Percentiles rank a stretch among this genome's conserved stretches.
phyloP scores from a whole-genome alignment of 768 basidiomycete genomes.

The Basidioascus undulatus region DNA sequence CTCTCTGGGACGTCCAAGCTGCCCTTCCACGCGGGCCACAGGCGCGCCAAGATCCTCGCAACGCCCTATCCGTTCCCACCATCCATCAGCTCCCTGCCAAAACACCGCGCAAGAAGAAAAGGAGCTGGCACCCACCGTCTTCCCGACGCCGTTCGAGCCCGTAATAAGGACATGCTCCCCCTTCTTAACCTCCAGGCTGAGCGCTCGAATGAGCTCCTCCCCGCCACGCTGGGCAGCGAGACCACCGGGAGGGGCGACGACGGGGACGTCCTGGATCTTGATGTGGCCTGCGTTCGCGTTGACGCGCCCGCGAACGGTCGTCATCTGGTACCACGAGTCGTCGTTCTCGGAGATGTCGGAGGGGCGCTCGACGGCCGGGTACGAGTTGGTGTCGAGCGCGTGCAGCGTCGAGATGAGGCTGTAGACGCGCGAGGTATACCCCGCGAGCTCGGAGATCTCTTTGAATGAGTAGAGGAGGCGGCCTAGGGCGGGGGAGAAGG shows the following conservation, averaged over 20 bases:
- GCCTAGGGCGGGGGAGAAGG: too few species aligned
- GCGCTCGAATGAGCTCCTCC: conserved; percentile 39
- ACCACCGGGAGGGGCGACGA: conserved; percentile 23
- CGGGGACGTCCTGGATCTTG: conserved; percentile 19
- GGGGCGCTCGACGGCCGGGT: conserved; percentile 21
- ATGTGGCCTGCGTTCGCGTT: conserved; percentile 6
- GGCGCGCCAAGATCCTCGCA: conserved; percentile 48
- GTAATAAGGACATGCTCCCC: conserved; percentile 86
- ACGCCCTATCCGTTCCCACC: too few species aligned
- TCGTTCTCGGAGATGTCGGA: conserved; percentile 46
- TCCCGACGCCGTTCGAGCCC: conserved; percentile 44
- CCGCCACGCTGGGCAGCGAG: conserved; percentile 18
- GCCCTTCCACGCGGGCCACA: conserved; percentile 41
- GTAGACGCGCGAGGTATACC: conserved; percentile 73
- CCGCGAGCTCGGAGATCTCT: conserved; percentile 81
- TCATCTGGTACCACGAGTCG: conserved; percentile 36
- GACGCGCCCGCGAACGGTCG: conserved; percentile 1
- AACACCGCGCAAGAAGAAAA: too few species aligned
- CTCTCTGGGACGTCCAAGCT: conserved; percentile 33
- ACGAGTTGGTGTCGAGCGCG: conserved; percentile 27
- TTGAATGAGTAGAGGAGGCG: conserved; percentile 93
- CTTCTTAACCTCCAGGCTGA: conserved; percentile 33
- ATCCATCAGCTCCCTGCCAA: too few species aligned
- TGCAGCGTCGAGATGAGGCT: conserved; percentile 66
- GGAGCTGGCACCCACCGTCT: too few species aligned